Conservation (phyloP, 306 rosid genomes). For the Sophora flavescens region DNA sequence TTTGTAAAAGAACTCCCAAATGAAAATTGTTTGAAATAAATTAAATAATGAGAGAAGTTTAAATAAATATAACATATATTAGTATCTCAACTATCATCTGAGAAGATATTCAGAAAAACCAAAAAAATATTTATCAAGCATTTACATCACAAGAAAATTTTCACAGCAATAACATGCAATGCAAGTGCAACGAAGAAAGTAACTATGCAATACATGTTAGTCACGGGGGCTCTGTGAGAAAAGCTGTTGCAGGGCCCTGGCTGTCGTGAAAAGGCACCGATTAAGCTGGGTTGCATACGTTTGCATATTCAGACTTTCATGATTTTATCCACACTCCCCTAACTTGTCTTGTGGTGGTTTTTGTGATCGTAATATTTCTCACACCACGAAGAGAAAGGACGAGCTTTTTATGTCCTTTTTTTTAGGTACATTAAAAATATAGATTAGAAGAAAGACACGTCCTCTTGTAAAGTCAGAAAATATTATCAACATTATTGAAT, state of each 20-base stretch:
- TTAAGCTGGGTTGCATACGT: background rate
- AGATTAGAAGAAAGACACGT: too few species aligned
- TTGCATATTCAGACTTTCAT: background rate
- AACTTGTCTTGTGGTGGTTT: background rate
- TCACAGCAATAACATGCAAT: constrained; percentile 5
- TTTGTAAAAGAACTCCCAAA: too few species aligned
- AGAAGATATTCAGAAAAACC: too few species aligned
- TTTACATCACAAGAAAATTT: background rate
- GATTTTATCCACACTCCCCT: background rate
- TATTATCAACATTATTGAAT: too few species aligned
- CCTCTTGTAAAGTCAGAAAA: too few species aligned
- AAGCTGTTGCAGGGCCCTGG: constrained; percentile 5
- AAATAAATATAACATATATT: too few species aligned
- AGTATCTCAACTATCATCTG: too few species aligned
- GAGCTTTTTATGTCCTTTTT: background rate
- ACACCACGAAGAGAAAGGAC: constrained; percentile 23
- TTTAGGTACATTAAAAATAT: too few species aligned
- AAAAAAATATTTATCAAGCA: too few species aligned
- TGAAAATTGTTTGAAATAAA: too few species aligned
- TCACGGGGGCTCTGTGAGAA: constrained; percentile 51
- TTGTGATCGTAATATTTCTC: background rate
- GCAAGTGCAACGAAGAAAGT: background rate
- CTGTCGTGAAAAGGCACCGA: constrained; percentile 42
- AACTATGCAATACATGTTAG: background rate
- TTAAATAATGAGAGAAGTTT: too few species aligned